Evolutionary conservation across 192 early-diverging fungal species (phyloP), one percentile per base, ranked within the genome.

Genomic region (Rhizophagus sp.): DNA sequence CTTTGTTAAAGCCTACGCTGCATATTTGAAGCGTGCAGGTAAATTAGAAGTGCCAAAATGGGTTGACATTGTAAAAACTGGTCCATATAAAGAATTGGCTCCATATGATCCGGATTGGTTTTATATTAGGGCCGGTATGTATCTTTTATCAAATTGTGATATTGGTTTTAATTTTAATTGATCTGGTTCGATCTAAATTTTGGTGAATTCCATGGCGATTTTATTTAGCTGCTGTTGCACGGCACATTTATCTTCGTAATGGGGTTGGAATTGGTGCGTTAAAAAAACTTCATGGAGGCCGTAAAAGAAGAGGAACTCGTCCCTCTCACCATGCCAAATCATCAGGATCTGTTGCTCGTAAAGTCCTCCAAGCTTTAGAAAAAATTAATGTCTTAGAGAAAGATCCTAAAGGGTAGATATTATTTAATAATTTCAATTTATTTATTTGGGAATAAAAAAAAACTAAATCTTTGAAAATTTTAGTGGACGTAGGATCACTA

Each of bases 91-190:
- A 93, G 98, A 99, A 89, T 91, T 97, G 78, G 94, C 94, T 81
- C 98, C 98, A 50, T 95, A 97, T 88, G 97, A 99, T 85, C 93
- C 95, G 70, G 98, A 99, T 91, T 99, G 97, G 97, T 99, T 93
- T 94, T 99, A 97, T 91, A 87, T 97, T 79, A 96, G 97, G 82
- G 96, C 97, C 81, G 95, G 94, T 95, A 85, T 17, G 24, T 52
- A 75, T 66, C n/a, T 19, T 30, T 50, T 78, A 64, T 52, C 33
- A 41, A 34, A 71, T 15, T 22, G 22, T 19, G 24, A 25, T 3
- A 5, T 12, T 11, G 1, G 1, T 47, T 47, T 47, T 47, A 47
- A 47, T 2, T 10, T 12, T 12, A 47, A 12, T 47, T 10, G 11
- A 47, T 47, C 44, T 47, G 7, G 44, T 47, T 47, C 44, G 44